These are phyloP conservation scores for Xylaria sp. DNA, from an alignment of 2,329 filamentous ascomycete species.

Conservation along the genomic window DNA sequence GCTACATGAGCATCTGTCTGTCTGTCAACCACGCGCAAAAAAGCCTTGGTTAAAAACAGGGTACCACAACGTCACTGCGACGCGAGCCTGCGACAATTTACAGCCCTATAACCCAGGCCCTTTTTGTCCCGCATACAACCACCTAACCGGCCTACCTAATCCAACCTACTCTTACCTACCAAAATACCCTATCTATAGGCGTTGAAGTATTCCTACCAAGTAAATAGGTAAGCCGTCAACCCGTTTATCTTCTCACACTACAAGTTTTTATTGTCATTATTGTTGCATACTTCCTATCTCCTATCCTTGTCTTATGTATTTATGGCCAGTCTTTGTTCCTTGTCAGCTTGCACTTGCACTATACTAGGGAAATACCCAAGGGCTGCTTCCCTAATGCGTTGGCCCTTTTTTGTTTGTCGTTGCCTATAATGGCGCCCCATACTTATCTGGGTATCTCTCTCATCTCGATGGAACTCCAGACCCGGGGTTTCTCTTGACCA, in stretches of 20 bases:
- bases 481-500: slow-evolving; percentile 40
- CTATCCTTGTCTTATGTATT: neutral
- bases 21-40: slow-evolving; percentile 35
- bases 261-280: slow-evolving; percentile 13
- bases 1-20: slow-evolving; percentile 29
- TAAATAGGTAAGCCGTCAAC: slow-evolving; percentile 26
- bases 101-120: slow-evolving; percentile 35
- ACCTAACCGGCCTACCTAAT: neutral
- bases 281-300: neutral
- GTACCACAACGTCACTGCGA: slow-evolving; percentile 37
- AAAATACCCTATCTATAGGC: slow-evolving; percentile 6
- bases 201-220: neutral
- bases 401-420: slow-evolving; percentile 26
- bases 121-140: slow-evolving; percentile 26
- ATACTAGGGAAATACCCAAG: neutral
- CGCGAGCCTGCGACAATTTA: slow-evolving; percentile 36
- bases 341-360: neutral
- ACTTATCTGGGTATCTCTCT: slow-evolving; percentile 30
- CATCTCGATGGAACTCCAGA: slow-evolving; percentile 41
- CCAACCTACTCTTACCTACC: neutral
- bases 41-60: slow-evolving; percentile 25
- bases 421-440: slow-evolving; percentile 13
- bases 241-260: neutral
- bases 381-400: slow-evolving; percentile 13
- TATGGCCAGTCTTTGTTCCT: slow-evolving; percentile 7